These are phyloP conservation scores for Aureobasidium melanogenum DNA, from an alignment of 2,329 filamentous ascomycete genomes.

Conservation along the genomic window DNA sequence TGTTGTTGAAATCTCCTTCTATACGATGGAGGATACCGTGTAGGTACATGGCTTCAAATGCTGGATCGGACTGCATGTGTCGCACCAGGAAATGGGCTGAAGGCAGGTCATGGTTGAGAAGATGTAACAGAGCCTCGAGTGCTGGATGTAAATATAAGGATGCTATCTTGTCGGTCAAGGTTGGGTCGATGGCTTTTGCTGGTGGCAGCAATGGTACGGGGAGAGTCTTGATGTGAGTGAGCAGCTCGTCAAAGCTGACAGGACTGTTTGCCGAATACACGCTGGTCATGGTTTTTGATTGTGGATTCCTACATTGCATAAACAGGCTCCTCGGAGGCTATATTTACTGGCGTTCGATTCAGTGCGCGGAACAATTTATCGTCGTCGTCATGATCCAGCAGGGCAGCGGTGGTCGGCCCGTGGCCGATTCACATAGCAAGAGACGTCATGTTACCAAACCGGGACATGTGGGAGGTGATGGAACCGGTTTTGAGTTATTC, in stretches of 20 bases:
- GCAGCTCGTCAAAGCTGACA: conserved; percentile 23
- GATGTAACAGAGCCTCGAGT: conserved; percentile 42
- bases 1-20: conserved; percentile 43
- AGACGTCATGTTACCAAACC: conserved; percentile 6
- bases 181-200: conserved; percentile 18
- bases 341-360: neutral
- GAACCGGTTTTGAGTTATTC: conserved; percentile 2
- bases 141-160: conserved; percentile 24
- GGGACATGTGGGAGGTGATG: neutral
- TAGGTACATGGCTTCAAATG: conserved; percentile 43
- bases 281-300: conserved; percentile 7
- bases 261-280: neutral
- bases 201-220: conserved; percentile 22
- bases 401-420: neutral
- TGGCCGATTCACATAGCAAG: neutral
- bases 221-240: conserved; percentile 22
- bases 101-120: conserved; percentile 43
- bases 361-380: neutral
- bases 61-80: conserved; percentile 42
- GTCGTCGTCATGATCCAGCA: conserved; percentile 4
- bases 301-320: neutral
- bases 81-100: conserved; percentile 44
- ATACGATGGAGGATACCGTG: conserved; percentile 43
- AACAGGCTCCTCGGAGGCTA: neutral
- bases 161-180: conserved; percentile 22